phyloP scores from a whole-genome alignment of 2,329 filamentous ascomycete species.

The Helotiales sp. region DNA sequence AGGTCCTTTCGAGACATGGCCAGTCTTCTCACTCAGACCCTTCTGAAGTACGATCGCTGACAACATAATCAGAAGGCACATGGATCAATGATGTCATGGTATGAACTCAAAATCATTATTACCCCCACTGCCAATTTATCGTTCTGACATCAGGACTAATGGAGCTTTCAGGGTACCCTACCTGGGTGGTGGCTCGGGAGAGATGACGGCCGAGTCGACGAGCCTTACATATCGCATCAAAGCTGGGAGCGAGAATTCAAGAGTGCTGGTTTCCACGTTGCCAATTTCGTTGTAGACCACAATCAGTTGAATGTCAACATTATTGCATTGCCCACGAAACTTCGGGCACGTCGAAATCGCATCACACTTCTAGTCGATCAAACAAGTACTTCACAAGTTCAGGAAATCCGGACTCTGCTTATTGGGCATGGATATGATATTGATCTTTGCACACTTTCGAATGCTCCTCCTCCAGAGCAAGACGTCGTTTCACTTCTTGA shows the following conservation, averaged over 20 bases:
- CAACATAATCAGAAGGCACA: too few species aligned
- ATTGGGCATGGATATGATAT: not conserved
- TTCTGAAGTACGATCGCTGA: too few species aligned
- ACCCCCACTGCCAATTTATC: too few species aligned
- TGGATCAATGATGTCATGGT: constrained; percentile 32
- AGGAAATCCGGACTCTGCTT: not conserved
- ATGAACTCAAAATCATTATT: too few species aligned
- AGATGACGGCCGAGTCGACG: not conserved
- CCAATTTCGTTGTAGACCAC: not conserved
- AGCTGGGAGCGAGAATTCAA: constrained; percentile 30
- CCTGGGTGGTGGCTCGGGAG: not conserved
- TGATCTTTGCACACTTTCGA: not conserved
- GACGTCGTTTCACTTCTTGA: not conserved
- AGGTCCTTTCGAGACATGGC: too few species aligned
- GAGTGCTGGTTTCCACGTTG: constrained; percentile 30
- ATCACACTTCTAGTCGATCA: not conserved
- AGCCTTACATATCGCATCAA: constrained; percentile 24
- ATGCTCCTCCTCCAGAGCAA: not conserved
- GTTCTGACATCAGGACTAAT: constrained; percentile 15
- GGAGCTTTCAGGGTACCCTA: constrained; percentile 10
- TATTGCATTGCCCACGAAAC: not conserved
- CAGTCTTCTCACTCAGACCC: too few species aligned
- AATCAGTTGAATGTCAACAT: not conserved
- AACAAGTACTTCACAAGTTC: not conserved
- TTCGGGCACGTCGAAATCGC: too few species aligned